Percentiles rank a stretch among this genome's conserved stretches.
Evolutionary conservation across 495 filamentous ascomycete genomes (phyloP).

Genomic region (Xylaria flabelliformis): DNA sequence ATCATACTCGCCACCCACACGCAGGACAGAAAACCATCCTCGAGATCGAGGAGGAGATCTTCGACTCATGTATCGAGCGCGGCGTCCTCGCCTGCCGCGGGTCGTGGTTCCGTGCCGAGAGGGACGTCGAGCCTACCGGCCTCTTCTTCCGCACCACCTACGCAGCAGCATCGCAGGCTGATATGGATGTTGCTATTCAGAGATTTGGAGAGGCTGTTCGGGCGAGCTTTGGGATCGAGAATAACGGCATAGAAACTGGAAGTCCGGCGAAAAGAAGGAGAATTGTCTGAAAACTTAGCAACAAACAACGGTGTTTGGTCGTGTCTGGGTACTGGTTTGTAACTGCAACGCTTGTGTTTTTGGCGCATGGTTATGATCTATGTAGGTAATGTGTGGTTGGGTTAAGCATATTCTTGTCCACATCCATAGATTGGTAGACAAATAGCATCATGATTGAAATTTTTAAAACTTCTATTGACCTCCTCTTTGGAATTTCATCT

Average conservation of each 20-base stretch:
- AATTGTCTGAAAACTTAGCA: not conserved
- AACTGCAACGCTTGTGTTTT: not conserved
- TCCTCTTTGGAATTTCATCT: not conserved
- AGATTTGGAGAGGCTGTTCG: slow-evolving; percentile 75
- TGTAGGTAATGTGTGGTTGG: slow-evolving; percentile 1
- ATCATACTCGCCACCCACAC: slow-evolving; percentile 75
- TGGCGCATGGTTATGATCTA: not conserved
- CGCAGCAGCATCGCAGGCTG: slow-evolving; percentile 75
- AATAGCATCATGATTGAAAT: slow-evolving; percentile 1
- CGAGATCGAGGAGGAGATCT: slow-evolving; percentile 85
- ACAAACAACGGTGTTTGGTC: not conserved
- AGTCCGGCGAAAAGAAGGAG: too few relatives aligned
- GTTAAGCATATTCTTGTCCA: slow-evolving; percentile 1
- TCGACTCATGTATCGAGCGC: slow-evolving; percentile 70
- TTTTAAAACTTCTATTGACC: not conserved
- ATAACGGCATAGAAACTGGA: not conserved
- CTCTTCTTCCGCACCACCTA: slow-evolving; percentile 91
- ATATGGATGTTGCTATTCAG: slow-evolving; percentile 79
- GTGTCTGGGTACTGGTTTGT: not conserved
- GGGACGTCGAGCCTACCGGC: slow-evolving; percentile 48
- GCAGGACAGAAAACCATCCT: slow-evolving; percentile 62
- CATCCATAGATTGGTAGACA: slow-evolving; percentile 14
- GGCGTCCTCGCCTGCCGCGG: slow-evolving; percentile 80
- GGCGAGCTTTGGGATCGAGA: slow-evolving; percentile 63
- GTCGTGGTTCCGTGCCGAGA: slow-evolving; percentile 83